Conservation (phyloP, 331 rosid species). For the Prunus yedoensis region DNA sequence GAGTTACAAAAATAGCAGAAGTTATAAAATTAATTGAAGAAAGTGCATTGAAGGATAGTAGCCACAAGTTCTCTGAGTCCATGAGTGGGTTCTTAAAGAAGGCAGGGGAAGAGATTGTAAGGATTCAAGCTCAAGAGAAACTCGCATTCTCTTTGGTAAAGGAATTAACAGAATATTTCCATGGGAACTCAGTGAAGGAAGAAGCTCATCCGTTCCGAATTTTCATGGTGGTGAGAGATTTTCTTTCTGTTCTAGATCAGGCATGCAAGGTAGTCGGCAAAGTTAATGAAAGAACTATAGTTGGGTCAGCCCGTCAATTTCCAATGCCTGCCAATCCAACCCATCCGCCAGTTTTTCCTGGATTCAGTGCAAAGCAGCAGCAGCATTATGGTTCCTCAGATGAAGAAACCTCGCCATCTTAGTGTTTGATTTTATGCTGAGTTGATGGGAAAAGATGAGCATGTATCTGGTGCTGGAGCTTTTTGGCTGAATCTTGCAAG, state of each 20-base stretch:
- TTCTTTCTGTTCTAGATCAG: constrained; percentile 65
- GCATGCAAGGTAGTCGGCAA: constrained; percentile 87
- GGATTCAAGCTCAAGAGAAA: constrained; percentile 57
- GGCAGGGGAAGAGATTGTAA: constrained; percentile 61
- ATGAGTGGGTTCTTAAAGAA: constrained; percentile 63
- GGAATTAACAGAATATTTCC: constrained; percentile 84
- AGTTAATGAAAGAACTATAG: constrained; percentile 69
- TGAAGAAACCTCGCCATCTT: constrained; percentile 38
- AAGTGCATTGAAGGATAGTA: constrained; percentile 44
- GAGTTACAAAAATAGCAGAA: constrained; percentile 52
- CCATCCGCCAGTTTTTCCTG: constrained; percentile 42
- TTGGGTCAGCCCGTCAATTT: constrained; percentile 54
- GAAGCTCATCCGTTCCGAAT: constrained; percentile 85
- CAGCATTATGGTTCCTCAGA: constrained; percentile 48
- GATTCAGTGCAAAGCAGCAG: constrained; percentile 26
- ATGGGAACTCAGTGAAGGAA: constrained; percentile 81
- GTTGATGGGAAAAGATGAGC: background rate
- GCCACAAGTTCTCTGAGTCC: constrained; percentile 55
- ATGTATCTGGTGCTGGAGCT: background rate
- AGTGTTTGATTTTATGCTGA: constrained; percentile 11
- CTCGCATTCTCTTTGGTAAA: constrained; percentile 55
- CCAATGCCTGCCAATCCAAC: constrained; percentile 38
- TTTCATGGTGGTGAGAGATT: constrained; percentile 79
- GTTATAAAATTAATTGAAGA: constrained; percentile 58
- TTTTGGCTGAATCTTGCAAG: background rate